Evolutionary conservation across 129 eudicot genomes (phyloP).

Genomic region (Lactuca sativa): DNA sequence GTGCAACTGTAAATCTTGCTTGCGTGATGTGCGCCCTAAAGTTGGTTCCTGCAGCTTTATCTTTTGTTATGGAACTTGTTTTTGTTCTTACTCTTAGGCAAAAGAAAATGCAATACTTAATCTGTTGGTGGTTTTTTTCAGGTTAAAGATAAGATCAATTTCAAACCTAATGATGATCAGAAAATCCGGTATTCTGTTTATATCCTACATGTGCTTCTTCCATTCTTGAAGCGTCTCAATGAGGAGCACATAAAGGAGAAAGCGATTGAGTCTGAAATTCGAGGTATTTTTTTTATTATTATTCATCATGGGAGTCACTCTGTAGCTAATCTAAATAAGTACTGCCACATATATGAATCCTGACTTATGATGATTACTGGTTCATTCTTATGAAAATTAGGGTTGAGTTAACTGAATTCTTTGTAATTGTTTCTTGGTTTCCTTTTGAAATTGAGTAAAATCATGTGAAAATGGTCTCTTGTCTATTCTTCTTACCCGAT

Average conservation of each 20-base stretch:
- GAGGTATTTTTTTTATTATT: no score
- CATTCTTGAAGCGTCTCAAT: conserved; percentile 45
- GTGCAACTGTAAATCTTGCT: conserved; percentile 68
- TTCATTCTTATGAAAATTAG: no score
- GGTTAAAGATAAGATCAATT: conserved; percentile 18
- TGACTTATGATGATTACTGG: neutral
- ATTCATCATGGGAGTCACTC: no score
- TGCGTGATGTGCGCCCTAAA: conserved; percentile 37
- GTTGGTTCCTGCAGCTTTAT: no score
- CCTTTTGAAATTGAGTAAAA: neutral
- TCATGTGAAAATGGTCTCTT: no score
- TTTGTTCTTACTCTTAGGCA: no score
- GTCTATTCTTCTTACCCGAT: no score
- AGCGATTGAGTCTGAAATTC: conserved; percentile 27
- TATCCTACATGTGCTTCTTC: conserved; percentile 47
- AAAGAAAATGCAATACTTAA: no score
- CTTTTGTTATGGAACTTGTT: no score
- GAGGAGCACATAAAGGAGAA: conserved; percentile 54
- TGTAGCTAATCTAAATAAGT: no score
- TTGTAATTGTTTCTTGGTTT: neutral
- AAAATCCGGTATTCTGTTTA: conserved; percentile 35
- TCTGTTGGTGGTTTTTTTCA: neutral
- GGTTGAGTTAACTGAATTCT: no score
- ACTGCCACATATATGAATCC: no score
- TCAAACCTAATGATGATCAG: conserved; percentile 27